phyloP scores from a whole-genome alignment of 2,329 filamentous ascomycete species.

The Pseudopyrenochaeta lycopersici region DNA sequence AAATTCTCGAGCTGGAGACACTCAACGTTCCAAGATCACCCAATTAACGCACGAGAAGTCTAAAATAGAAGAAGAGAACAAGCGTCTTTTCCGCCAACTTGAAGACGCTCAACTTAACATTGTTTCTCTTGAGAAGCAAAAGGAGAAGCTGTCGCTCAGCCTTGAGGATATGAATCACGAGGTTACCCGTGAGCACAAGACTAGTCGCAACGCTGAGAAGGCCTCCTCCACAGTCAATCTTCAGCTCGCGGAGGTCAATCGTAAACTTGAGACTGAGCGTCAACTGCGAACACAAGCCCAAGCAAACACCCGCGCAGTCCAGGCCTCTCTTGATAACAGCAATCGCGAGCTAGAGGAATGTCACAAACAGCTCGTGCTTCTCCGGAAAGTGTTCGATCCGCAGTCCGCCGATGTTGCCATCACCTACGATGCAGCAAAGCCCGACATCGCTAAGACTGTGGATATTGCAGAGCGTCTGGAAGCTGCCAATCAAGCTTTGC shows the following conservation, averaged over 20 bases:
- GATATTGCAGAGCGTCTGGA: constrained; percentile 88
- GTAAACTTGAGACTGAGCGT: constrained; percentile 88
- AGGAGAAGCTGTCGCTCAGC: constrained; percentile 88
- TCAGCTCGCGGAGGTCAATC: constrained; percentile 88
- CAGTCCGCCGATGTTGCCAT: constrained; percentile 72
- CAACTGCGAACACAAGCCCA: constrained; percentile 88
- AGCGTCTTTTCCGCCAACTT: constrained; percentile 81
- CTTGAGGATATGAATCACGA: constrained; percentile 94
- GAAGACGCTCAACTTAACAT: constrained; percentile 85
- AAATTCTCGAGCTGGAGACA: constrained; percentile 84
- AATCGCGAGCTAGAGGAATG: constrained; percentile 84
- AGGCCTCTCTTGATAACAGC: constrained; percentile 78
- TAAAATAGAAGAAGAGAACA: constrained; percentile 82
- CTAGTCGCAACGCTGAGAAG: constrained; percentile 89
- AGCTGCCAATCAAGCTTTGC: constrained; percentile 85
- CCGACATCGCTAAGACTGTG: constrained; percentile 72
- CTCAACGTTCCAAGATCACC: constrained; percentile 77
- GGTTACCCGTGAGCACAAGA: constrained; percentile 87
- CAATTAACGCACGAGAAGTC: constrained; percentile 84
- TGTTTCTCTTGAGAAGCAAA: constrained; percentile 88
- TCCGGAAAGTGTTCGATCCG: constrained; percentile 89
- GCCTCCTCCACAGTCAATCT: constrained; percentile 79
- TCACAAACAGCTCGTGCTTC: constrained; percentile 78
- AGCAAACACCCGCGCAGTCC: constrained; percentile 81
- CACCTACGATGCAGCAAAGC: constrained; percentile 73